Conservation (phyloP, 2,329 filamentous ascomycete species). For the Tolypocladium tropicale region DNA sequence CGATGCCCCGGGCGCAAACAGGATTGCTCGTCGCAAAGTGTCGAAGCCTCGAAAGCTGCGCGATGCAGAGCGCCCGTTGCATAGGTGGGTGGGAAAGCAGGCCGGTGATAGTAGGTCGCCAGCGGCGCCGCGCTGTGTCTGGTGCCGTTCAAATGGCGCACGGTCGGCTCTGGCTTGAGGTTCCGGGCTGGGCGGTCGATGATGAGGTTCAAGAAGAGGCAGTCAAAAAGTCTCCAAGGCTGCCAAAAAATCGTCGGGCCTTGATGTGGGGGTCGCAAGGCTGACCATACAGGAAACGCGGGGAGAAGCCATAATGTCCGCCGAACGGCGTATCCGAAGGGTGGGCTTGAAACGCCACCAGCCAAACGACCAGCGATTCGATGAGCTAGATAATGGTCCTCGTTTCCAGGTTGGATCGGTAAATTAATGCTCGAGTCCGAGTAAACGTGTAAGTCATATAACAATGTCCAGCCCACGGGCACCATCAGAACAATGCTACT, state of each 20-base stretch:
- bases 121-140: not conserved
- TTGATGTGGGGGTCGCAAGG: not conserved
- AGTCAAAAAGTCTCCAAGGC: not conserved
- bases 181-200: not conserved
- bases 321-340: too few relatives aligned
- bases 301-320: too few relatives aligned
- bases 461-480: too few relatives aligned
- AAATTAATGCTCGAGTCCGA: too few relatives aligned
- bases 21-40: not conserved
- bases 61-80: not conserved
- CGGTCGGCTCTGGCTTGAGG: not conserved
- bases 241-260: not conserved
- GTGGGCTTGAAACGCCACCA: not conserved
- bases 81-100: not conserved
- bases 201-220: not conserved
- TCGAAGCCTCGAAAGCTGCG: not conserved
- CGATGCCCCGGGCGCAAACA: slow-evolving; percentile 9
- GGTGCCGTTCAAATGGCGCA: not conserved
- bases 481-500: too few relatives aligned
- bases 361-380: not conserved
- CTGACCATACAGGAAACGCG: not conserved
- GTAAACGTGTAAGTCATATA: too few relatives aligned
- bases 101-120: not conserved
- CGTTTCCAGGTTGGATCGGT: not conserved
- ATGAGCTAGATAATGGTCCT: not conserved